Base-by-base conservation (phyloP, 148 eudicot genomes). In the Cornus controversa region DNA sequence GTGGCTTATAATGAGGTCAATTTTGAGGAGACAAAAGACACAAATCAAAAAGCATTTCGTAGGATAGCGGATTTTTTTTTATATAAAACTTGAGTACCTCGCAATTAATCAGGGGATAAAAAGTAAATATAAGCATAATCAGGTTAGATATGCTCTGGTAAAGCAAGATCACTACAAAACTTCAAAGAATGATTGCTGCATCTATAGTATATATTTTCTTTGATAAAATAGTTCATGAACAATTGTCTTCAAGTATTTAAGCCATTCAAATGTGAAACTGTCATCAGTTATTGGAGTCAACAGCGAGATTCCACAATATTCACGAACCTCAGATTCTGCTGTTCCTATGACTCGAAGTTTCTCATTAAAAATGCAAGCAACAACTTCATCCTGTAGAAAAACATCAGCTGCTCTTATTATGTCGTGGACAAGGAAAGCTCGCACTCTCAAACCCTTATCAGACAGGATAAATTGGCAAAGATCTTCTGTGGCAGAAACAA, bases 401-500 rank as follows among this genome's bases (percentile, higher is more conserved):
- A 85, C 80, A 84, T 96, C 94, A 37, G 91, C 90, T 64, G 92
- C 97, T 79, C 88, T 85, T 31, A 91, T 81, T 80, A 96, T 82
- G 84, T 96, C 99, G 72, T 91, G 89, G 62, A 85, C 73, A 75
- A 96, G 90, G 84, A 88, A 87, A 77, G 89, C 75, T 57, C 99
- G 98, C 16, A 96, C 93, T 79, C 97, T 90, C 67, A 85, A 77
- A 71, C 98, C 99, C 80, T 93, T 93, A 14, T 89, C 90, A 37
- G 98, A 91, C 72, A 96, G 76, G 23, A 96, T 87, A 78, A 96
- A 96, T 58, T 82, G 81, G 63, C 93, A 82, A 79, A 96, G 90
- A 86, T 96, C 99, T 86, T 96, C 98, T 0, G 99, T 96, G 63
- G 99, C 97, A 71, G 92, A 78, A 70, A 91, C 99, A 73, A 96